phyloP scores from a whole-genome alignment of 2,329 filamentous ascomycete species.

The Venturia effusa region DNA sequence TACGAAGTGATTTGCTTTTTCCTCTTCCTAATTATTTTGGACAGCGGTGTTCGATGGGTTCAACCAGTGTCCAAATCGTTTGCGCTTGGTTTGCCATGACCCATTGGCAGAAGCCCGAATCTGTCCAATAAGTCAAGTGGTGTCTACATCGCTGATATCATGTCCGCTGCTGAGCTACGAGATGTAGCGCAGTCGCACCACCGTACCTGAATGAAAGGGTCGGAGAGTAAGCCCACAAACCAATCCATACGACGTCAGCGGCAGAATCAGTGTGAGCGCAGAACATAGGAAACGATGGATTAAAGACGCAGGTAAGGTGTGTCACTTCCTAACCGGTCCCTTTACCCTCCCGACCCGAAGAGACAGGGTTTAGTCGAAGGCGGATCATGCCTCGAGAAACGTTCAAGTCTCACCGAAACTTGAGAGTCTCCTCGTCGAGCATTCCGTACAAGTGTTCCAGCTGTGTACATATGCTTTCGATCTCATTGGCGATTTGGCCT shows the following conservation, averaged over 20 bases:
- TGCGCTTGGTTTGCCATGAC: no score
- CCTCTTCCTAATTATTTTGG: neutral
- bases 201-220: no score
- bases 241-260: neutral
- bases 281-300: neutral
- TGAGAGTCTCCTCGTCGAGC: slow-evolving; percentile 49
- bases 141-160: no score
- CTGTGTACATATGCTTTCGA: slow-evolving; percentile 41
- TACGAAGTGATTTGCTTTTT: neutral
- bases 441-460: slow-evolving; percentile 51
- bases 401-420: slow-evolving; percentile 24
- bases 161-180: no score
- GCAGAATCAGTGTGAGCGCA: neutral
- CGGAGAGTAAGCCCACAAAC: no score
- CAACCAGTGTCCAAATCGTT: no score
- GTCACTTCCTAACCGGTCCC: neutral
- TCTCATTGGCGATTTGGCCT: slow-evolving; percentile 46
- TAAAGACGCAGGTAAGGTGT: neutral
- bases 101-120: no score
- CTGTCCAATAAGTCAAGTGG: no score
- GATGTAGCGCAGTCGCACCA: no score
- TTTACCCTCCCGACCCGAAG: neutral
- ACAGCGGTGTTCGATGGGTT: no score
- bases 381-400: neutral
- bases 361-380: neutral